Evolutionary conservation across 495 filamentous ascomycete species (phyloP).

Genomic region (Aspergillus avenaceus): DNA sequence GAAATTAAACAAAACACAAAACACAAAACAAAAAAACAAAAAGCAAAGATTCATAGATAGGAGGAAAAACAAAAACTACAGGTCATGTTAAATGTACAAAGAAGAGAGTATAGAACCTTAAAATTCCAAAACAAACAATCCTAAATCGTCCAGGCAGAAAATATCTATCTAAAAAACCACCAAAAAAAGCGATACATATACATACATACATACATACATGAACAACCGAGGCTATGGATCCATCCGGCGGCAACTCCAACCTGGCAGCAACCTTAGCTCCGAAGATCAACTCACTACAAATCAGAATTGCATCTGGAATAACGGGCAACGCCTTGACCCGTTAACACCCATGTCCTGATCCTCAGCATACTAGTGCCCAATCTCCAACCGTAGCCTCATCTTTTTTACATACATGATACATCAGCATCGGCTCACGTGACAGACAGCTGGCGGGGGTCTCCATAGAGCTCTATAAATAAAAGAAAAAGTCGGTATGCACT

Average conservation of each 20-base stretch:
- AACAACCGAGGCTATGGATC: slow-evolving; percentile 1
- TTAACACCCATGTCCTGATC: too few relatives aligned
- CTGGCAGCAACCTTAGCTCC: not conserved
- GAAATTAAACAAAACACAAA: too few relatives aligned
- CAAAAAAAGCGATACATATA: too few relatives aligned
- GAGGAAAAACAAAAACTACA: too few relatives aligned
- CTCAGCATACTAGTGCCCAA: not conserved
- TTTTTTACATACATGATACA: slow-evolving; percentile 2
- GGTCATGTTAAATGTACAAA: too few relatives aligned
- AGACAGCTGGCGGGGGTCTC: slow-evolving; percentile 12
- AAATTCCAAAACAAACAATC: too few relatives aligned
- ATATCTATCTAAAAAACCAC: too few relatives aligned
- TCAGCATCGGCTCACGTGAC: slow-evolving; percentile 19
- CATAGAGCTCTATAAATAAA: slow-evolving; percentile 14
- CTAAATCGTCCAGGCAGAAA: too few relatives aligned
- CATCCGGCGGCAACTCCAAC: not conserved
- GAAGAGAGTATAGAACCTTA: too few relatives aligned
- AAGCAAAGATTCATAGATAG: too few relatives aligned
- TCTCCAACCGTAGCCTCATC: slow-evolving; percentile 3
- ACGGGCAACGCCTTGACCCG: not conserved
- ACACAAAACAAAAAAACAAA: too few relatives aligned
- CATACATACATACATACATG: too few relatives aligned
- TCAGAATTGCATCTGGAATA: not conserved
- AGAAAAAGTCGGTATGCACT: slow-evolving; percentile 6
- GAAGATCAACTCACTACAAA: not conserved